phyloP scores from a whole-genome alignment of 2,329 filamentous ascomycete genomes.

The Beauveria sp. region DNA sequence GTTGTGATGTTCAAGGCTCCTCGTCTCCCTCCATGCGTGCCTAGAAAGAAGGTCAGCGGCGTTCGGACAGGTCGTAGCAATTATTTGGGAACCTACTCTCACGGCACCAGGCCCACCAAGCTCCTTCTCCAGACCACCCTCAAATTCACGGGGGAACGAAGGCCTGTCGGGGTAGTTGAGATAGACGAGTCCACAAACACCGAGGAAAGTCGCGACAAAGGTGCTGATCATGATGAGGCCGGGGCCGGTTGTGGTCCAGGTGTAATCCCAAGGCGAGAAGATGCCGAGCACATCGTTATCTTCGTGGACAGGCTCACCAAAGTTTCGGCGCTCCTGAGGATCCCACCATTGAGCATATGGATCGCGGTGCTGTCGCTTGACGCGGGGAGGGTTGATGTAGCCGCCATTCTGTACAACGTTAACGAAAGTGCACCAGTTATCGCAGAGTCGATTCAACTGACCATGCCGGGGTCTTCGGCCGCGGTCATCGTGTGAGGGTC shows the following conservation, averaged over 20 bases:
- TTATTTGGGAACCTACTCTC: constrained; percentile 46
- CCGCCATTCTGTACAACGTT: constrained; percentile 60
- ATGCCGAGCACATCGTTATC: constrained; percentile 90
- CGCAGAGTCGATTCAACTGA: constrained; percentile 29
- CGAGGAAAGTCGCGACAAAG: constrained; percentile 58
- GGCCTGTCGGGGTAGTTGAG: constrained; percentile 64
- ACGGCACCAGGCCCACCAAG: constrained; percentile 62
- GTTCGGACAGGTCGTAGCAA: constrained; percentile 14
- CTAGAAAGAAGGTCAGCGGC: constrained; percentile 22
- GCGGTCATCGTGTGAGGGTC: constrained; percentile 42
- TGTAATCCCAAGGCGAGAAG: constrained; percentile 85
- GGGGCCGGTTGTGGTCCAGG: constrained; percentile 65
- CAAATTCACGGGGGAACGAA: constrained; percentile 62
- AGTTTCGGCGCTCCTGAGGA: constrained; percentile 94
- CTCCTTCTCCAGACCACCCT: constrained; percentile 65
- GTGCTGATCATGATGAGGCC: constrained; percentile 59
- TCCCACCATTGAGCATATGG: constrained; percentile 95
- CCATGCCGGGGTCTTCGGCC: constrained; percentile 59
- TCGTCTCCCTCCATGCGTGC: constrained; percentile 49
- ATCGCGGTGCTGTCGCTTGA: constrained; percentile 90
- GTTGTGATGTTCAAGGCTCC: constrained; percentile 34
- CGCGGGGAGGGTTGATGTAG: constrained; percentile 67
- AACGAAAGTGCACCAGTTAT: not conserved
- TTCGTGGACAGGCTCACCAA: constrained; percentile 91
- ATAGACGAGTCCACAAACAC: constrained; percentile 60